Percentiles rank a stretch among this genome's conserved stretches.
Evolutionary conservation across 1,284 basidiomycete genomes (phyloP).

Genomic region (Salmacisia buchloeana): DNA sequence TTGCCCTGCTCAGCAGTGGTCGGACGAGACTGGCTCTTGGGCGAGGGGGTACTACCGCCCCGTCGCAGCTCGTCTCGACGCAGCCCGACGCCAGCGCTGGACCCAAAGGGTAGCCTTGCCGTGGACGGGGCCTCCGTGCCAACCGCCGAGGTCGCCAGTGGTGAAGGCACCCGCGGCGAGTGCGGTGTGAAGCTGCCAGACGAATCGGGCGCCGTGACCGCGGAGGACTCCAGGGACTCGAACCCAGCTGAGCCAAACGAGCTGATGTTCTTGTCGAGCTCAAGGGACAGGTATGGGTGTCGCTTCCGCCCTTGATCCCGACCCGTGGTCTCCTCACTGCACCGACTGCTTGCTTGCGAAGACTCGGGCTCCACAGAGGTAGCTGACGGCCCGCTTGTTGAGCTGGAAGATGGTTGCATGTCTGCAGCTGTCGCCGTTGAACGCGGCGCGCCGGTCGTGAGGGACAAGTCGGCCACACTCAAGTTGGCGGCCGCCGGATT

Average conservation of each 20-base stretch:
- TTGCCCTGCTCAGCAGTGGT: neutral
- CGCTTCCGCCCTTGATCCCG: constrained; percentile 21
- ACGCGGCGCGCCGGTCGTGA: no score
- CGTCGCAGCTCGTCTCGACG: neutral
- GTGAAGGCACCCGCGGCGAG: neutral
- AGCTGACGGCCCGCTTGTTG: neutral
- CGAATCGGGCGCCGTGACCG: neutral
- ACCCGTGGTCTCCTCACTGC: constrained; percentile 20
- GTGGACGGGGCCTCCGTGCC: no score
- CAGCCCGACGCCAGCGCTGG: no score
- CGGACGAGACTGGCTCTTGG: neutral
- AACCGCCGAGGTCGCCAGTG: no score
- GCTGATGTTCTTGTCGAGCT: constrained; percentile 40
- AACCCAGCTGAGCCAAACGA: constrained; percentile 37
- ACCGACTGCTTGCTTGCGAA: constrained; percentile 13
- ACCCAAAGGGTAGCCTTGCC: no score
- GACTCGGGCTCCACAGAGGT: constrained; percentile 12
- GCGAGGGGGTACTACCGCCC: neutral
- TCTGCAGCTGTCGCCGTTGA: neutral
- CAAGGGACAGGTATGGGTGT: constrained; percentile 33
- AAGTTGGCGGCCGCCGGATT: neutral
- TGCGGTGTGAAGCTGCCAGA: neutral
- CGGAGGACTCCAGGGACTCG: constrained; percentile 13
- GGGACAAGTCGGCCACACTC: neutral
- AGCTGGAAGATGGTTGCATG: neutral